Base-by-base conservation (phyloP, 768 basidiomycete genomes). In the Peribolospora kevripleyi region DNA sequence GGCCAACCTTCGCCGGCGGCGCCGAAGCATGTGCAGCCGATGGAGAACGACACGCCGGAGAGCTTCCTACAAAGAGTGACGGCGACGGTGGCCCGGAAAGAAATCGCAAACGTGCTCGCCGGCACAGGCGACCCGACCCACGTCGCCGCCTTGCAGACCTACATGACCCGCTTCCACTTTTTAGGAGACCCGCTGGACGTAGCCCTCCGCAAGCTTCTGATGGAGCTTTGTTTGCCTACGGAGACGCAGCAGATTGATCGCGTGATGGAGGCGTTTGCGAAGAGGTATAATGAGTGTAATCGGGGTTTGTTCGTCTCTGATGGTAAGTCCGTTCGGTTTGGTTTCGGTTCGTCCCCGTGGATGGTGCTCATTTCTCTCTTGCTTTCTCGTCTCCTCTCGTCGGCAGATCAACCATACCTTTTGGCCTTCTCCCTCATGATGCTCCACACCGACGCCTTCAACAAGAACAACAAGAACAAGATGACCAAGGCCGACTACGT, bases 241-340 rank as follows among this genome's bases (percentile, higher is more conserved):
- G 93, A 98, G 71, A 95, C 93, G 2, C 93, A 98, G 65, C 91
- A 97, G 67, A 98, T 98, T 57, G 93, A 98, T 68, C 75, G 93
- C 55, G 85, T 95, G 50, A 85, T 98, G 63, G 88, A 97, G 68
- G 84, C 85, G 0, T 98, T 98, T 68, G 84, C 91, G 5, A 73
- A 71, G 48, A 76, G 82, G 57, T 98, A 93, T 67, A 69, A 78
- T 56, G 71, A 75, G 50, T 87, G 86, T 66, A 91, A 97, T 65
- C 80, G 81, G 51, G 75, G 71, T 46, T 66, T 95, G 46, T 95
- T 90, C 63, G 70, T 70, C 9, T 78, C 80, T 13, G 75, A 82
- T 63, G 88, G 86, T 83, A 62, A 57, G 72, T 58, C 40, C 5
- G 9, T 42, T 45, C 54, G 49, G 49, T 25, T 25, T 2, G 6